A percentile compares a stretch with the other conserved stretches of the same genome.
Conservation (phyloP, 306 rosid species). For the Ceratonia siliqua region DNA sequence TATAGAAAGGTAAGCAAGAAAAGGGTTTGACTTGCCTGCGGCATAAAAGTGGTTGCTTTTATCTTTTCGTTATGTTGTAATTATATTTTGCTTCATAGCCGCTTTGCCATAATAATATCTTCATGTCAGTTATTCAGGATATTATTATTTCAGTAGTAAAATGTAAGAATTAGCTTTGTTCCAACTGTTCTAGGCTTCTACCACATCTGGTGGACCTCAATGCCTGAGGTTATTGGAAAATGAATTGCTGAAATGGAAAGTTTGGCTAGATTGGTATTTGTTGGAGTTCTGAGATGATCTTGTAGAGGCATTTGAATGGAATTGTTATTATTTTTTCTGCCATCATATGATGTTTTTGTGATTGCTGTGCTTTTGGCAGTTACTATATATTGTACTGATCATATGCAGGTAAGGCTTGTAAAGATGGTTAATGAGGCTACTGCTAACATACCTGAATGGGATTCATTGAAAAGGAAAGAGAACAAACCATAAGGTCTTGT, state of each 20-base stretch:
- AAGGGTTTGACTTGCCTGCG: neutral
- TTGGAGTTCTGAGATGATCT: neutral
- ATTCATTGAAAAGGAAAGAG: slow-evolving; percentile 39
- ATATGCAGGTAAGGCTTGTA: slow-evolving; percentile 71
- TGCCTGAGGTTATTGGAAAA: neutral
- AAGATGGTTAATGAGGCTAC: slow-evolving; percentile 84
- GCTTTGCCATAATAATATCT: neutral
- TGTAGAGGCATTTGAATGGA: neutral
- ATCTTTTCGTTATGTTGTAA: neutral
- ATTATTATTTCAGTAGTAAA: no score
- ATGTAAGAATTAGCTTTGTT: neutral
- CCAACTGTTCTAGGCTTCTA: neutral
- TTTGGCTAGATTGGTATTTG: neutral
- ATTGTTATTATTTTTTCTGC: neutral
- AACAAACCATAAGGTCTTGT: neutral
- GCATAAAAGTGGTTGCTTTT: neutral
- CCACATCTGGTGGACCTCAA: neutral
- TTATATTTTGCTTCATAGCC: neutral
- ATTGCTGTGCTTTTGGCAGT: slow-evolving; percentile 4
- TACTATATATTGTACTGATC: slow-evolving; percentile 19
- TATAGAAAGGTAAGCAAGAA: no score
- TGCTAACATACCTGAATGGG: slow-evolving; percentile 73
- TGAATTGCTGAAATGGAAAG: neutral
- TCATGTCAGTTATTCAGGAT: neutral
- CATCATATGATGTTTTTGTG: neutral